Evolutionary conservation across 192 early-diverging fungal species (phyloP), one percentile per base, ranked within the genome.

Genomic region (Coemansia nantahalensis): DNA sequence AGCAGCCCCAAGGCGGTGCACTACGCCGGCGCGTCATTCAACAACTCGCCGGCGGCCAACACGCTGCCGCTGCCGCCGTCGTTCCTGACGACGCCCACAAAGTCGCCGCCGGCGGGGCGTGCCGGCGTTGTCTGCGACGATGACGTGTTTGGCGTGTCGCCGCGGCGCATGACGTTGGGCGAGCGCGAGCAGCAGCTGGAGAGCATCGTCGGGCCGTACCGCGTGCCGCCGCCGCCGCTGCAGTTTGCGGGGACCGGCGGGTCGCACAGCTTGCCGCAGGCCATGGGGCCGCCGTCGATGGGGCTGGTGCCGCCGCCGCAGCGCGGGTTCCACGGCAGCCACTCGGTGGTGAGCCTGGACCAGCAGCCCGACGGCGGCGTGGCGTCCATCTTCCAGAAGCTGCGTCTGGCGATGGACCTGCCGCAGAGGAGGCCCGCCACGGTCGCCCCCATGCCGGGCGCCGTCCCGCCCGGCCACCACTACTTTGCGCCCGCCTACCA

Each of bases 11-110:
- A 38, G 56, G 54, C 51, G 10, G 59, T 45, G 26, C 71, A 75
- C 51, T 75, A 75, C 30, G 71, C 71, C 0, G 71, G 71, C 7
- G 64, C 64, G 22, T 67, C 65, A 39, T 75, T 75, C 55, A 67
- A 66, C 71, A 75, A 75, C 49, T 75, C 71, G 46, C 71, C 71
- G 0, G 64, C 64, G 0, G 54, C 71, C 19, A 67, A 41, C 48
- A 67, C 54, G 24, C 60, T 75, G 39, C 71, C 71, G 0, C 55
- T 67, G 44, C 71, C 71, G 30, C 62, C 64, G n/a, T 56, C 51
- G 30, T 67, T 74, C 26, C 32, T 66, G 36, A 55, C 54, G 11
- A 58, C 62, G 39, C 58, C 63, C 3, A 51, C 52, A 14, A 39
- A 45, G 54, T 23, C 42, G 21, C 39, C 6, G 34, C 11, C 32